Base-by-base conservation (phyloP, 176 grass and related monocot species). In the Avena atlantica region DNA sequence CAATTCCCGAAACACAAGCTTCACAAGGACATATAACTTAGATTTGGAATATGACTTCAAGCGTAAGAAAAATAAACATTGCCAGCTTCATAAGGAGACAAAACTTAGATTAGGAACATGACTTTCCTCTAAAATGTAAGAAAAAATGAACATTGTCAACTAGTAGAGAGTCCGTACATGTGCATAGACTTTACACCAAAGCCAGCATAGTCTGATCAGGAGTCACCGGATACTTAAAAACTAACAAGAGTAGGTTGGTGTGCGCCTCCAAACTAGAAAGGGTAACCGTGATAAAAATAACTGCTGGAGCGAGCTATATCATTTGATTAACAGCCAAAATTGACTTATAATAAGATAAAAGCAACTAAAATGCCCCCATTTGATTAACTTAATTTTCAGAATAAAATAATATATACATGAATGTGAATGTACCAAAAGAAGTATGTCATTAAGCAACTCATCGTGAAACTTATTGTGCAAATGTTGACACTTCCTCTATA, bases 401-500 rank as follows among this genome's bases (percentile, higher is more conserved):
- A 70, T 42, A 82, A 20, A 69, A 69, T 42, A 84, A 45, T 36
- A 62, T 50, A 37, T 21, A 65, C 29, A 51, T 12, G 47, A 81
- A 63, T 34, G 23, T 37, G 17, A 3, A 62, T 74, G 60, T 62
- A 24, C 17, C 24, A 60, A 78, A 16, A 60, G 17, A 58, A 50
- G 45, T 44, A 14, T 19, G 8, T 11, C 14, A 56, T 23, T 56
- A 40, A 78, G 61, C 19, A 78, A 55, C 8, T 57, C 42, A 78
- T 10, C 34, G 9, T 20, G 24, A 62, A 81, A 50, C 10, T 34
- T 68, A 68, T 53, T 81, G 44, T 67, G 23, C 25, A 50, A 65
- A 50, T 67, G 67, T 70, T 69, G 37, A 24, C 78, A 60, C 8
- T 48, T 79, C 65, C 70, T 74, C 16, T 66, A 9, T 76, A 77